These are phyloP conservation scores for Skeletonema tropicum DNA, from an alignment of 108 stramenopile genomes.

Conservation along the genomic window DNA sequence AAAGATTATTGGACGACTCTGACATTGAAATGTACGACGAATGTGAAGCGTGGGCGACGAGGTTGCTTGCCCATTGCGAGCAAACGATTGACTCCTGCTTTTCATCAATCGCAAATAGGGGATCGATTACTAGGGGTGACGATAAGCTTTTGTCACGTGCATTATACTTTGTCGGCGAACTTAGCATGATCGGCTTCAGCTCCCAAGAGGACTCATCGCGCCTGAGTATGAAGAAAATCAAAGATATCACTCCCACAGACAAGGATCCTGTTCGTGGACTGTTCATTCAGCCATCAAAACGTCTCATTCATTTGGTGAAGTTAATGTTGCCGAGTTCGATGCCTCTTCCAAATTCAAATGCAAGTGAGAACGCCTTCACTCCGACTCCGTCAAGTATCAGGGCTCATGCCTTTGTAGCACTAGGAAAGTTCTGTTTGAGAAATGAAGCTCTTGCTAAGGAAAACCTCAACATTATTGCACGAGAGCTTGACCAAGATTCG, in stretches of 20 bases:
- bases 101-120: slow-evolving; percentile 11
- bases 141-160: slow-evolving; percentile 48
- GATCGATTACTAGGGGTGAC: slow-evolving; percentile 12
- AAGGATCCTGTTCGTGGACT: slow-evolving; percentile 56
- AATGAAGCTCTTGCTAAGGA: slow-evolving; percentile 84
- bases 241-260: slow-evolving; percentile 22
- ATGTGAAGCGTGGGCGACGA: slow-evolving; percentile 56
- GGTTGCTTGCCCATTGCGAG: slow-evolving; percentile 47
- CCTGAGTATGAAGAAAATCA: slow-evolving; percentile 4
- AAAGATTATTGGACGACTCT: slow-evolving; percentile 45
- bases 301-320: slow-evolving; percentile 60
- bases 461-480: slow-evolving; percentile 80
- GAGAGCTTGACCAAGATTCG: slow-evolving; percentile 77
- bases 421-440: slow-evolving; percentile 94
- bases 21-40: slow-evolving; percentile 39
- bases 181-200: slow-evolving; percentile 74
- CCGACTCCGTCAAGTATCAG: slow-evolving; percentile 54
- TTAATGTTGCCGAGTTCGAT: slow-evolving; percentile 58
- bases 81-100: slow-evolving; percentile 29
- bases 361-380: slow-evolving; percentile 14
- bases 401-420: slow-evolving; percentile 81
- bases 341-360: slow-evolving; percentile 39
- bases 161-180: slow-evolving; percentile 70
- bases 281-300: slow-evolving; percentile 50
- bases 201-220: slow-evolving; percentile 50